Evolutionary conservation across 257 asterid genomes (phyloP), one percentile per base, ranked within the genome.

Genomic region (Capsicum rhomboideum): DNA sequence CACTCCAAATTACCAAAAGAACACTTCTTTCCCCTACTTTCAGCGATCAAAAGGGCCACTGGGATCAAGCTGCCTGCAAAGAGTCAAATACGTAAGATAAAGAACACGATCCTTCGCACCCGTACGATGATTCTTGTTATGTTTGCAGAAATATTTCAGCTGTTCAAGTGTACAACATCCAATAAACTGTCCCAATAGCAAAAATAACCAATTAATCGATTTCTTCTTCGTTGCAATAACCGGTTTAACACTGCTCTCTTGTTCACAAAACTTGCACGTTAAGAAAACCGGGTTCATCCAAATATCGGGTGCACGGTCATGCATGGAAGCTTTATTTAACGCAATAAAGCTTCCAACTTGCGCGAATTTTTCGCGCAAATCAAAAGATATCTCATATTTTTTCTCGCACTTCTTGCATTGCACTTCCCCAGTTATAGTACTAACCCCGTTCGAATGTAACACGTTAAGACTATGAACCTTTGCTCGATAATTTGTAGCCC

Each of bases 61-160:
- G 0, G 98, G 95, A 55, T 92, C 91, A 8, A 97, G 93, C 93
- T 95, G 99, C 31, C 82, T 89, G 91, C 97, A 92, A 6, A 97
- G 31, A 10, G 56, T 87, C 50, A 95, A 58, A 44, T 95, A 97
- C 0, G 97, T 84, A 2, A 92, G 91, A 50, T 83, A 97, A 1
- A 95, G 94, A 17, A 97, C 93, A 1, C 98, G 96, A 81, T 95
- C 96, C 53, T 97, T 97, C 0, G 99, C 98, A 0, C 98, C 99
- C 0, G 98, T 97, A 9, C 97, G 93, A 20, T 97, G 99, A 83
- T 92, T 93, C 66, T 82, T 85, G 0, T 97, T 93, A 85, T 97
- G 93, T 64, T 97, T 95, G 88, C 99, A 97, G 86, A 95, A 95
- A 66, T 93, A 95, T 34, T 91, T 97, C 14, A 97, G 92, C 89